Base-by-base conservation (phyloP, 306 rosid genomes). In the Cucurbita moschata region DNA sequence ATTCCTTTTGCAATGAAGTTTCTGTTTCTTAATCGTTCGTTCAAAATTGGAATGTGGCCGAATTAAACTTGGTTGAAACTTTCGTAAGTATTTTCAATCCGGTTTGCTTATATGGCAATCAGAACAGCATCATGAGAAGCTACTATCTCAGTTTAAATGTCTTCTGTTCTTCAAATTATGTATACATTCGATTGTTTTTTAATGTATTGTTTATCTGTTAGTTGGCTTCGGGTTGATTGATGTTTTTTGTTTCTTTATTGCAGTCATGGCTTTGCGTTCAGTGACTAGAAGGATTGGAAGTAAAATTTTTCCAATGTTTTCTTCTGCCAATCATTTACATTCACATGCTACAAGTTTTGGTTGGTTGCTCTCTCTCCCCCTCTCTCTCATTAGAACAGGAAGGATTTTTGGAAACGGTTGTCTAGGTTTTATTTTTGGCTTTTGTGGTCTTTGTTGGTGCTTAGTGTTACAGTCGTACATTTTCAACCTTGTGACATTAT, bases 271-370 rank as follows among this genome's bases (percentile, higher is more conserved):
- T 58, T 77, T 76, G 40, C 46, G 92, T 79, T 77, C 60, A 0
- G 67, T 77, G 26, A 79, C 89, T 11, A 73, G 85, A 77, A 86
- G 84, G 72, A 66, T 90, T 15, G 85, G 90, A 77, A 76, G 79
- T 62, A 83, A 81, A 75, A 12, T 85, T 26, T 80, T 83, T 26
- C 94, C 89, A 30, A 19, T 75, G 82, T 81, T 87, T 75, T 80
- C 85, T 85, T 75, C 92, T 66, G 76, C 85, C 57, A 71, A 86
- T 78, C 76, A 77, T 21, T 77, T 86, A 21, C 96, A 94, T 82
- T 94, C 98, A 1, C 98, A 94, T 71, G 96, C 98, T 80, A 90
- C 98, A 56, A 90, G 96, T 85, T 94, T 94, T 26, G 98, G 98
- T 93, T 76, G 3, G 97, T 83, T 75, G 69, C 1, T 68, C 66